phyloP scores from a whole-genome alignment of 2,329 filamentous ascomycete species.

The Ophiognomonia clavigignenti-juglandacearum region DNA sequence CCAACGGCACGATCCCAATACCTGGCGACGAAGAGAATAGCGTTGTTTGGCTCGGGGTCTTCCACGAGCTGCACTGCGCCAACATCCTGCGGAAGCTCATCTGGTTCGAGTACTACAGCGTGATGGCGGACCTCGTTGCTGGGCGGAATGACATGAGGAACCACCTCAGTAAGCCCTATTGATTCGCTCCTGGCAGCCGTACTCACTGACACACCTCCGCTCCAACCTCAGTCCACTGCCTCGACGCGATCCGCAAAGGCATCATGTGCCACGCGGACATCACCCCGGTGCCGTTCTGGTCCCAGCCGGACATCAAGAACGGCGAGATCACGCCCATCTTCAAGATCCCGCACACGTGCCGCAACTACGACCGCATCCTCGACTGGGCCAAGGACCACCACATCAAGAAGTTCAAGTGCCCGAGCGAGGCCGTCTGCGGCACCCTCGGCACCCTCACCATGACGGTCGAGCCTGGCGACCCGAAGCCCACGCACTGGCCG shows the following conservation, averaged over 20 bases:
- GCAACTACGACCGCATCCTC: constrained; percentile 3
- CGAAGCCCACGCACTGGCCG: constrained; percentile 9
- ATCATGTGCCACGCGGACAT: constrained; percentile 9
- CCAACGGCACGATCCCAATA: constrained; percentile 4
- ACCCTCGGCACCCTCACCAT: constrained; percentile 6
- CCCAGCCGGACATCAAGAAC: constrained; percentile 6
- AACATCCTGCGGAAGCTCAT: constrained; percentile 7
- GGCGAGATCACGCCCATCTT: constrained; percentile 11
- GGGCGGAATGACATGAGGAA: constrained; percentile 8
- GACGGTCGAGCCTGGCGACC: constrained; percentile 6
- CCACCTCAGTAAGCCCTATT: neutral
- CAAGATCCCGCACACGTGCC: constrained; percentile 10
- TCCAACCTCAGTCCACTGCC: neutral
- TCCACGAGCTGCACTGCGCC: constrained; percentile 9
- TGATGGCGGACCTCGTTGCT: constrained; percentile 6
- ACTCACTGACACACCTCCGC: neutral
- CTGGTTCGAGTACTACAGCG: constrained; percentile 10
- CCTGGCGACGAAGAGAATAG: constrained; percentile 5
- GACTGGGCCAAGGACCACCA: constrained; percentile 3
- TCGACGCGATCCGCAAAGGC: constrained; percentile 9
- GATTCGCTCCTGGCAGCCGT: too few relatives aligned
- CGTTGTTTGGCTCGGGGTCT: constrained; percentile 9
- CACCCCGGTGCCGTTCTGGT: constrained; percentile 7
- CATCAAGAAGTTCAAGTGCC: constrained; percentile 1
- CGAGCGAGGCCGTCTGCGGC: constrained; percentile 1